Evolutionary conservation across 2,329 filamentous ascomycete species (phyloP), one percentile per base, ranked within the genome.

Genomic region (Paramyrothecium sp.): DNA sequence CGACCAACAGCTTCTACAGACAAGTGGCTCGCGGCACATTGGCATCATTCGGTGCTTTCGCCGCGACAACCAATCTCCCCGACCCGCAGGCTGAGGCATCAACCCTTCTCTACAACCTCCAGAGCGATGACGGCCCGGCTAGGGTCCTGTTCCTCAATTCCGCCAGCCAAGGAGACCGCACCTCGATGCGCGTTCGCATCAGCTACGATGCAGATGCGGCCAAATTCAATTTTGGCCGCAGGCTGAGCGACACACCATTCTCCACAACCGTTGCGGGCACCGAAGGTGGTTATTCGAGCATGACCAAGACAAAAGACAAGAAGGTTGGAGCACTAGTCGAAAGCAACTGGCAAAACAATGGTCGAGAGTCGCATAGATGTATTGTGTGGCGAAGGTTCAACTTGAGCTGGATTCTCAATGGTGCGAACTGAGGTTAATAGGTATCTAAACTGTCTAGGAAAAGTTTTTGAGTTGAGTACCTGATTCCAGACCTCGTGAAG

Each of bases 281-380:
- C 51, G 60, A 63, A 57, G 61, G 60, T 51, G 61, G 61, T 7
- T 63, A 63, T 47, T 60, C 60, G 34, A 63, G 61, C 58, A 54
- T 63, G 60, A 55, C 46, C 33, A 62, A 62, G 56, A 63, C 61
- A 38, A 56, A 56, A 16, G 60, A 63, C 51, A 54, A 22, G 19
- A 60, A 60, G 52, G 56, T 63, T 34, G 61, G 61, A 7, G 61
- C 60, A 5, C 38, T 62, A 50, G 61, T 63, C 20, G 61, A 63
- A 55, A 59, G 51, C 22, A 56, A 63, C 23, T 59, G 56, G 34
- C 56, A 63, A 54, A 55, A 55, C 20, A 23, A 23, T 7, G 51
- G 55, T 10, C 56, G 56, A 53, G 41, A 55, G 12, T 58, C 57
- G 21, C 54, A 60, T 22, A 54, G 56, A 8, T 51, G 56, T 13